Percentiles rank a stretch among this genome's conserved stretches.
These are phyloP conservation scores for Daedalea quercina DNA, from an alignment of 768 basidiomycete species.

Conservation along the genomic window DNA sequence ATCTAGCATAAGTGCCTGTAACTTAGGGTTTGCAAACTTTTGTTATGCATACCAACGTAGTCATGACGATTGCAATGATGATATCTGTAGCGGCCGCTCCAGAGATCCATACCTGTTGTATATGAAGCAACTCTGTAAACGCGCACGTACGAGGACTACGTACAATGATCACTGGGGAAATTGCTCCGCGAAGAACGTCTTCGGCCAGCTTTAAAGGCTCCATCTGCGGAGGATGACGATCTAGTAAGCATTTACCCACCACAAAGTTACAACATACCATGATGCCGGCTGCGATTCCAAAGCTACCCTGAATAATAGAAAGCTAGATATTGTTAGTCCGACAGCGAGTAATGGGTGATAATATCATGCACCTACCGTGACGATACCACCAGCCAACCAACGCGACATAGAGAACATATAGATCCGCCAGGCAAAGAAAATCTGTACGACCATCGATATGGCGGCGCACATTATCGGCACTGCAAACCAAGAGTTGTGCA, in stretches of 20 bases:
- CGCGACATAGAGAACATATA: background rate
- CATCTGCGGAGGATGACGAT: background rate
- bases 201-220: background rate
- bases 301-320: background rate
- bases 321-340: background rate
- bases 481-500: slow-evolving; percentile 9
- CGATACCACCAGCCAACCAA: background rate
- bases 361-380: background rate
- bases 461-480: slow-evolving; percentile 7
- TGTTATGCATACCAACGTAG: slow-evolving; percentile 2
- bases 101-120: slow-evolving; percentile 1
- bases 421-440: slow-evolving; percentile 8
- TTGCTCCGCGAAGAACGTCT: background rate
- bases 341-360: background rate
- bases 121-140: background rate
- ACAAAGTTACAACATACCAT: slow-evolving; percentile 1
- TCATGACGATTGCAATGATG: slow-evolving; percentile 8
- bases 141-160: background rate
- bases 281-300: background rate
- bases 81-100: background rate
- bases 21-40: too few species aligned
- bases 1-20: too few species aligned
- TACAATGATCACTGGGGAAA: background rate
- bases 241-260: background rate
- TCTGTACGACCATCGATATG: slow-evolving; percentile 5